Evolutionary conservation across 495 filamentous ascomycete species (phyloP), one percentile per base, ranked within the genome.

Genomic region (Talaromyces proteolyticus): DNA sequence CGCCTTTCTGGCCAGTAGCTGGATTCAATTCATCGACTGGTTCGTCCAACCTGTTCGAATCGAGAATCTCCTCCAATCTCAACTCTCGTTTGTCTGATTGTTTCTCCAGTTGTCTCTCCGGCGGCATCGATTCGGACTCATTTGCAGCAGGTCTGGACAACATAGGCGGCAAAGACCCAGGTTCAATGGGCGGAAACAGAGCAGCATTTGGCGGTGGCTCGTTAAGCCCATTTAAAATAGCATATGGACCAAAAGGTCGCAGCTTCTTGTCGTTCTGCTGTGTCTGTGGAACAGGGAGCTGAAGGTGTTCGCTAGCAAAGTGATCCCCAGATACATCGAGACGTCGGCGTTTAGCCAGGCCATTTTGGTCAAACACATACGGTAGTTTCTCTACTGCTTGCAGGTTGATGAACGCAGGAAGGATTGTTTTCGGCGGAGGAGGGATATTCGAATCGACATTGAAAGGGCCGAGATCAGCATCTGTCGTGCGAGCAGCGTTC

Each of bases 171-270:
- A 75, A 68, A n/a, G 66, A 69, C 17, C 67, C 67, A 34, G 79
- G 75, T 25, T 81, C 77, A 42, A 89, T 89, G 5, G 85, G 86
- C 0, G 87, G 85, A 53, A 89, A 85, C 8, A 88, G 70, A 20
- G 81, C 79, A 43, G 84, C 80, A 58, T 88, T 81, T 10, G 85
- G 86, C 3, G 87, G 87, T 1, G 87, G 87, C 55, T 88, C 85
- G 57, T 85, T 82, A 25, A 89, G 66, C n/a, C 85, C 84, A 58
- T 85, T 83, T 37, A 91, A 77, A 53, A 89, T 87, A 49, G 85
- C 70, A 65, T 72, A 75, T 3, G 76, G 75, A 12, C 68, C 71
- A 53, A 77, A 77, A 1, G 73, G 75, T 25, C 67, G 72, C 21
- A 64, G 70, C 18, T 74, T 68, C 36, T 73, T 71, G 26, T 76